Evolutionary conservation across 805 yeast genomes (phyloP).

Genomic region (Teunomyces tritomae): DNA sequence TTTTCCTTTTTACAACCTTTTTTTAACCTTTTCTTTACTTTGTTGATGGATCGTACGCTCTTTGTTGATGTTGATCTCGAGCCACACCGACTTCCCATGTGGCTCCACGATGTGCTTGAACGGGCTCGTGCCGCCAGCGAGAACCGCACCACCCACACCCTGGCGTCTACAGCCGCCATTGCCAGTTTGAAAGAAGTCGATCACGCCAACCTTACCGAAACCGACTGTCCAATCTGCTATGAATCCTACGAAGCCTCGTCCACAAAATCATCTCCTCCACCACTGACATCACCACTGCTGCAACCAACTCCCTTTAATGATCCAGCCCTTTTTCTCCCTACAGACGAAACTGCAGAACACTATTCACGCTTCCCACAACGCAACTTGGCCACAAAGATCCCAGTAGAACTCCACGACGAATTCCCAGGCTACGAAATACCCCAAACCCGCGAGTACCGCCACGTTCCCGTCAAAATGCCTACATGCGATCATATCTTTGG

Average conservation of each 20-base stretch:
- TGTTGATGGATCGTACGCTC: not conserved
- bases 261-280: not conserved
- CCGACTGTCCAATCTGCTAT: slow-evolving; percentile 42
- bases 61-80: slow-evolving; percentile 16
- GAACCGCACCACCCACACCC: slow-evolving; percentile 16
- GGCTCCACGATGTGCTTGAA: slow-evolving; percentile 34
- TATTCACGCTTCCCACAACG: slow-evolving; percentile 28
- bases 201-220: slow-evolving; percentile 12
- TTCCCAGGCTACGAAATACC: slow-evolving; percentile 27
- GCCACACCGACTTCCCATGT: slow-evolving; percentile 23
- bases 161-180: slow-evolving; percentile 40
- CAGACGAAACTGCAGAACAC: slow-evolving; percentile 22
- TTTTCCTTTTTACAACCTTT: not conserved
- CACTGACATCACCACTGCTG: not conserved
- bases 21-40: not conserved
- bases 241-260: slow-evolving; percentile 25
- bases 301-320: slow-evolving; percentile 20
- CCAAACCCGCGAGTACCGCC: slow-evolving; percentile 15
- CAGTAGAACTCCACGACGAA: slow-evolving; percentile 18
- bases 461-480: slow-evolving; percentile 40
- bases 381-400: slow-evolving; percentile 19
- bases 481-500: slow-evolving; percentile 43
- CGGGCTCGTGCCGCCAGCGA: slow-evolving; percentile 34
- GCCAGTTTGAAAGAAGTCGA: slow-evolving; percentile 28
- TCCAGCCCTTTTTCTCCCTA: slow-evolving; percentile 32